Evolutionary conservation across 169 alveolate species (phyloP), one percentile per base, ranked within the genome.

Genomic region (Amoebophrya sp.): DNA sequence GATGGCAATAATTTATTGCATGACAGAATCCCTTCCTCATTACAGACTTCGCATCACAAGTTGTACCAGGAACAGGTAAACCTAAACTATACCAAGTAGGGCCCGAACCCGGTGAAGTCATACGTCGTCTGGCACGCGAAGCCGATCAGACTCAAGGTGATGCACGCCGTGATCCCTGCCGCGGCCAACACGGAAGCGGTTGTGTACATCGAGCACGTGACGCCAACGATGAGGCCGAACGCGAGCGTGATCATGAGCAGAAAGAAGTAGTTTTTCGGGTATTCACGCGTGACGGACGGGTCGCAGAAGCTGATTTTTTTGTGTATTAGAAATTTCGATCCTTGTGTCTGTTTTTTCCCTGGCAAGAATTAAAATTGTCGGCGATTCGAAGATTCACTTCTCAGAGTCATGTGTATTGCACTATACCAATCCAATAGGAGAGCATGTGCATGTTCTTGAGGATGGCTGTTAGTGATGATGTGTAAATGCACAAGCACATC

Each of bases 51-150:
- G 38, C 83, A 66, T 3, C 1, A 7, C 29, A 66, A 66, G 83
- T 1, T 12, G 18, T 2, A 0, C 83, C 32, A 25, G 83, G 35
- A 25, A n/a, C 29, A 1, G 35, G 0, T 66, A 25, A 66, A 66
- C 29, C 12, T 25, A 66, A 25, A 12, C 0, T 18, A 25, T 23
- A 77, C 39, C 89, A 77, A 32, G 40, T 90, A 90, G 40, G 92
- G 92, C 41, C 92, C 92, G 39, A 41, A 32, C 29, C 96, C 96
- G 3, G 96, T 95, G 91, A 95, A 95, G 91, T 95, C 96, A 92
- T 93, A 94, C 92, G 93, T 95, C 38, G 95, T 95, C 54, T 95
- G 96, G 88, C 93, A 92, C 25, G 96, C 94, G 90, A 94, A 95
- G 7, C 93, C 90, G 10, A 95, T 94, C 35, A 95, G 91, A 23